phyloP scores from a whole-genome alignment of 1,284 basidiomycete species.

The Ceratobasidium sp. region DNA sequence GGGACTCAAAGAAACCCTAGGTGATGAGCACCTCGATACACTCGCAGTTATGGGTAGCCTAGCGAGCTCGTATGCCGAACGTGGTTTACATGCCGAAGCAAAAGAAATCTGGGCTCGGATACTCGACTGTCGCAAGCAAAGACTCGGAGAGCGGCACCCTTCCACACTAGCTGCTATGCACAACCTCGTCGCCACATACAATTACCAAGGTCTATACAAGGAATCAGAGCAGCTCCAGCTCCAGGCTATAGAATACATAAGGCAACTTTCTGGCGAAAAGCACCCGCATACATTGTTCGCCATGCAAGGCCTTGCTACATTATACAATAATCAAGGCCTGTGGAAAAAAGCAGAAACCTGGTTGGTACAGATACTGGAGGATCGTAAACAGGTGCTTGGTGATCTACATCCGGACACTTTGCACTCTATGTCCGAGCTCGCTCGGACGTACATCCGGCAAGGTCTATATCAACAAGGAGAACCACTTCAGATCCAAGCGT shows the following conservation, averaged over 20 bases:
- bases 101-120: not conserved
- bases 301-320: not conserved
- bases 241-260: not conserved
- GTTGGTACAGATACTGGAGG: not conserved
- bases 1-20: not conserved
- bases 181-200: not conserved
- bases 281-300: not conserved
- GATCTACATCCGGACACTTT: constrained; percentile 1
- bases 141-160: not conserved
- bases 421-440: not conserved
- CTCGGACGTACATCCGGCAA: not conserved
- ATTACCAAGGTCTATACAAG: not conserved
- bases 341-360: constrained; percentile 5
- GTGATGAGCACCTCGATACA: not conserved
- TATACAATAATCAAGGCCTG: not conserved
- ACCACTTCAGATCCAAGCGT: not conserved
- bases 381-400: not conserved
- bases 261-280: not conserved
- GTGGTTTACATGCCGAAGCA: not conserved
- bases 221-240: not conserved
- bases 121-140: not conserved
- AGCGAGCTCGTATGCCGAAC: not conserved
- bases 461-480: constrained; percentile 15
- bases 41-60: not conserved
- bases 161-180: not conserved